These are phyloP conservation scores for Chenopodium formosanum DNA, from an alignment of 148 eudicot species.

Conservation along the genomic window DNA sequence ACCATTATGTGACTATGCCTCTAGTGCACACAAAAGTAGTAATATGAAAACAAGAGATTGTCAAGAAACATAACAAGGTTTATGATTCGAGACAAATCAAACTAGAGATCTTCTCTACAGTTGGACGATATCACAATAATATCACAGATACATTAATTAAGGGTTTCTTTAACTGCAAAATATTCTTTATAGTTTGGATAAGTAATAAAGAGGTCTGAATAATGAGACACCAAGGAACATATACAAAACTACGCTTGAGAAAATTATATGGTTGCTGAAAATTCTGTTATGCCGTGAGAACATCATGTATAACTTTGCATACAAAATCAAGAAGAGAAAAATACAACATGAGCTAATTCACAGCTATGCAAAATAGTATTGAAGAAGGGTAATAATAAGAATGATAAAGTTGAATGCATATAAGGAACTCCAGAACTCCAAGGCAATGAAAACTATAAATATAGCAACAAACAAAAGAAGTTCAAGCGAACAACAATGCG, in stretches of 20 bases:
- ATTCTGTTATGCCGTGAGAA: neutral
- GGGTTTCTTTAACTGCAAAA: neutral
- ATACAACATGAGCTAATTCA: neutral
- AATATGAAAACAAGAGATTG: neutral
- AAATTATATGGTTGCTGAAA: neutral
- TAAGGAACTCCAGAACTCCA: neutral
- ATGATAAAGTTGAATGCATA: no score
- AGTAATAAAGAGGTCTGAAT: neutral
- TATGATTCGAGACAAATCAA: neutral
- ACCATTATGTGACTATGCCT: neutral
- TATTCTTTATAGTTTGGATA: neutral
- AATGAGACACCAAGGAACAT: neutral
- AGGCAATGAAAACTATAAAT: neutral
- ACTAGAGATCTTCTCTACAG: neutral
- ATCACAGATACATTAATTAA: neutral
- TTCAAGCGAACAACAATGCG: neutral
- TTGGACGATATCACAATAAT: neutral
- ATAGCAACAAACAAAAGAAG: neutral
- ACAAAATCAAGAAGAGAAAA: neutral
- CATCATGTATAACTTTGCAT: neutral
- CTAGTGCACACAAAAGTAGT: neutral
- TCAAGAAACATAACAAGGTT: neutral
- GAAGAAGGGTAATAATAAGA: neutral
- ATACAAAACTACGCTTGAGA: neutral
- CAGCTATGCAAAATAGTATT: neutral